Evolutionary conservation across 306 rosid genomes (phyloP), one percentile per base, ranked within the genome.

Genomic region (Quercus alba): DNA sequence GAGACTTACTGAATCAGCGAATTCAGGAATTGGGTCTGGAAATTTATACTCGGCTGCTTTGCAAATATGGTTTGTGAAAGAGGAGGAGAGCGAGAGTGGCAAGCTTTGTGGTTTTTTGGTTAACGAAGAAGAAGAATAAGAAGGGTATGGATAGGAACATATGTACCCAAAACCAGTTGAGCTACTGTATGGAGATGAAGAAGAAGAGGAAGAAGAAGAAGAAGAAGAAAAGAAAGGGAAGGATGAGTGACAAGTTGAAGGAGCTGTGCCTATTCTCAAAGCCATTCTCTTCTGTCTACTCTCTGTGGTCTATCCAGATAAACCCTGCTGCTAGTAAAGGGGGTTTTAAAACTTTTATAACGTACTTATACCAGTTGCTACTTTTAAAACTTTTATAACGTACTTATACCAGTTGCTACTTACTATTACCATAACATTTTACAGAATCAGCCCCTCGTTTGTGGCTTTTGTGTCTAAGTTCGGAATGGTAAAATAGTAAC

Each of bases 11-110:
- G 92, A 81, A 83, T 85, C 86, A 15, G 98, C 98, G 8, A 95
- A 95, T 81, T 89, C 89, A 20, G 98, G 98, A 89, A 95, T 95
- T 56, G 98, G 99, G 85, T 95, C 94, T 17, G 99, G 99, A 74
- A 95, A 93, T 82, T 90, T 91, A 93, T 93, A 93, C 52, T 93
- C 99, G 0, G 94, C 76, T 9, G 93, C 96, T 68, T 75, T 87
- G 76, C 86, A 88, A 56, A 81, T 79, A 25, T 76, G 86, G 26
- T 81, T 75, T 2, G 62, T 20, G 80, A 83, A 82, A 8, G 89
- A 56, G 21, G 89, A 56, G 15, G 28, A 55, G 56, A 58, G 59
- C 9, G 46, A 78, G 62, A 63, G 30, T 30, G 86, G 84, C 21
- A 77, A 78, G 41, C 74, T 77, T 62, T 77, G 33, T 20, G 79